Evolutionary conservation across 768 basidiomycete species (phyloP).

Genomic region (Boletus sp.): DNA sequence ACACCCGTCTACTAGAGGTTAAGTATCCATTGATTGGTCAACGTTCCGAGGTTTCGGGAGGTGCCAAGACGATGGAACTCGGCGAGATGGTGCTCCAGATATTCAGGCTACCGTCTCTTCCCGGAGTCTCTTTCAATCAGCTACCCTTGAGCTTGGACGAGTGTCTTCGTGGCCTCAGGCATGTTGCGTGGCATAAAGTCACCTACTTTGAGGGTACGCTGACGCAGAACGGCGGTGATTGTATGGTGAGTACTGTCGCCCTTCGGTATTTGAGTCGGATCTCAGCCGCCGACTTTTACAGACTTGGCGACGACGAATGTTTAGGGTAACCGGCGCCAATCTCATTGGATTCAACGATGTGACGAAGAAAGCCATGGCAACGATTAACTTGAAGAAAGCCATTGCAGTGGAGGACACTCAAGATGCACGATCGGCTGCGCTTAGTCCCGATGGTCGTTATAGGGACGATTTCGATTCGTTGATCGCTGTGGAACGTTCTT

Average conservation of each 20-base stretch:
- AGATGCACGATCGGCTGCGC: constrained; percentile 46
- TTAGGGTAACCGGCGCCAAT: constrained; percentile 83
- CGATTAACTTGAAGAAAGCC: constrained; percentile 89
- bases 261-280: background rate
- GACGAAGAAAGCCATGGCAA: constrained; percentile 84
- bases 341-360: constrained; percentile 91
- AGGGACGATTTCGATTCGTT: constrained; percentile 60
- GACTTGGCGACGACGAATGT: constrained; percentile 81
- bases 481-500: constrained; percentile 77
- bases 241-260: constrained; percentile 55
- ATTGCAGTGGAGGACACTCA: constrained; percentile 75
- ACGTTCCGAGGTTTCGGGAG: constrained; percentile 49
- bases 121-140: constrained; percentile 73
- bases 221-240: constrained; percentile 94
- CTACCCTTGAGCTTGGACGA: constrained; percentile 93
- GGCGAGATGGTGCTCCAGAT: constrained; percentile 90
- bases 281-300: constrained; percentile 26
- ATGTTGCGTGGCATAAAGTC: constrained; percentile 92
- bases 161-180: constrained; percentile 81
- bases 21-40: constrained; percentile 81
- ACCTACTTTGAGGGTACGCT: constrained; percentile 91
- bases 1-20: constrained; percentile 82
- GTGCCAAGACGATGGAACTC: constrained; percentile 65
- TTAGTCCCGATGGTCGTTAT: constrained; percentile 45
- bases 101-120: constrained; percentile 85